Conservation (phyloP, 1,284 basidiomycete genomes). For the Gomphus sp. region DNA sequence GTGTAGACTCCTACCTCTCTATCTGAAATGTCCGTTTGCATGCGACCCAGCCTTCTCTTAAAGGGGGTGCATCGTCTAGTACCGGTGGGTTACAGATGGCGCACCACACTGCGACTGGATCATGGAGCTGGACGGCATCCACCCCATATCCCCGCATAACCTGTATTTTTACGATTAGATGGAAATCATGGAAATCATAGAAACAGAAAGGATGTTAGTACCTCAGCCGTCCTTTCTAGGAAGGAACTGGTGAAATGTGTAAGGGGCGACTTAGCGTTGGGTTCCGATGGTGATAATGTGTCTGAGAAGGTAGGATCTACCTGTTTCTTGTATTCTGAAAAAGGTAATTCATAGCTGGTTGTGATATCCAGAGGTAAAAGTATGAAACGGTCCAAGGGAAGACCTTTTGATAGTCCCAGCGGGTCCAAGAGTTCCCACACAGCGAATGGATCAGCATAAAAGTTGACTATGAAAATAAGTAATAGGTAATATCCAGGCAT, state of each 20-base stretch:
- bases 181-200: conserved; percentile 14
- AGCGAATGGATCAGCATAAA: conserved; percentile 88
- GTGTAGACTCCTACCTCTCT: conserved; percentile 42
- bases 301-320: conserved; percentile 50
- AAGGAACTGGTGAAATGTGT: conserved; percentile 74
- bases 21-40: conserved; percentile 51
- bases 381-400: conserved; percentile 59
- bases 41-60: conserved; percentile 44
- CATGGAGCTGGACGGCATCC: conserved; percentile 81
- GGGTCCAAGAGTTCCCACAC: conserved; percentile 56
- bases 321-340: conserved; percentile 44
- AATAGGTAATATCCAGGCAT: neutral
- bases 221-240: conserved; percentile 61
- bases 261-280: conserved; percentile 42
- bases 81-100: conserved; percentile 58
- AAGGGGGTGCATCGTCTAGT: conserved; percentile 17
- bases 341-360: conserved; percentile 68
- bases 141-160: conserved; percentile 65
- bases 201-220: conserved; percentile 15
- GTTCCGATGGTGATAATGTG: conserved; percentile 34
- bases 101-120: conserved; percentile 76
- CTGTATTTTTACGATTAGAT: neutral
- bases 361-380: conserved; percentile 79
- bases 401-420: conserved; percentile 23
- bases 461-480: conserved; percentile 59